Base-by-base conservation (phyloP, 352 stramenopile species). In the Phytophthora niederhauseri region DNA sequence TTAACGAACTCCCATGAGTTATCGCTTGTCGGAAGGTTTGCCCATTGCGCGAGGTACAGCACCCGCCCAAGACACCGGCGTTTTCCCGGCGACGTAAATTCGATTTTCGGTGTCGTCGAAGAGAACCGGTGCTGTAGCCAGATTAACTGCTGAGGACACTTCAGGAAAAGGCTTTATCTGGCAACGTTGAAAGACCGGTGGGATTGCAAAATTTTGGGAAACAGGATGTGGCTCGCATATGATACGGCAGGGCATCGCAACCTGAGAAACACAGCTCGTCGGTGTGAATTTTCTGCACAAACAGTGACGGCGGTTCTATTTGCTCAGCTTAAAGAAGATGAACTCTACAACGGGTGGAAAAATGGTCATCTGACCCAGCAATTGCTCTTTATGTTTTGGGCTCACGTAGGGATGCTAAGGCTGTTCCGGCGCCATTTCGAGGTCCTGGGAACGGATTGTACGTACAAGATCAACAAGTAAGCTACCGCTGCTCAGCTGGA, bases 391-490 rank as follows among this genome's bases (percentile, higher is more conserved):
- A 15, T 55, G 15, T 66, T 66, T 22, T 66, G 60, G 60, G 34
- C 51, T 3, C 38, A n/a, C 15, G 11, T 12, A 5, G 2, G 38
- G 15, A 45, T 26, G 17, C 17, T 26, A 2, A 5, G 15, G 3
- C 36, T 36, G 2, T 66, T 34, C 43, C 34, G 22, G 8, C 4
- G 60, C 3, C 49, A 66, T 9, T 11, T 8, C 6, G 26, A 54
- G 1, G 26, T 66, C 26, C 2, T 60, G 1, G 50, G 14, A 38
- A 58, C 55, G 49, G 60, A 66, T 55, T 60, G 60, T 12, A 56
- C 60, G n/a, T 56, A 67, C 49, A 70, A 61, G 14, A 48, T 36
- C 1, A 65, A 64, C 49, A 59, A 34, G 26, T 70, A 55, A 70
- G 6, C 31, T 70, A 0, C 49, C 49, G 0, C 2, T 70, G 2